Conservation (phyloP, 495 filamentous ascomycete species). For the Hapsidospora chrysogenum region DNA sequence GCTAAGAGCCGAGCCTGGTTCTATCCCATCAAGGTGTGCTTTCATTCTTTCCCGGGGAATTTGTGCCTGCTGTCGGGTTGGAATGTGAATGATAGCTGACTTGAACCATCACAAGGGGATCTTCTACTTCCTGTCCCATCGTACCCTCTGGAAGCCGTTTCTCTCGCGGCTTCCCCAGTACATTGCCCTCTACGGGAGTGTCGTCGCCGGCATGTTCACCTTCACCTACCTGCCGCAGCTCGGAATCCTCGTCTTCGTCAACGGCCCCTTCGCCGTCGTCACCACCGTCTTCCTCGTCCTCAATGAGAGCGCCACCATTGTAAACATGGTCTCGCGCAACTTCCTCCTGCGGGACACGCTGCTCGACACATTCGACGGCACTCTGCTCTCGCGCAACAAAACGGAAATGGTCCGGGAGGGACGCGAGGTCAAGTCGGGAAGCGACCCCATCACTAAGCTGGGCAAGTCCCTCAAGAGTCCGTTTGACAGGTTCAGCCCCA, state of each 20-base stretch:
- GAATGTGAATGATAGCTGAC: background rate
- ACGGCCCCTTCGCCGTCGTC: slow-evolving; percentile 68
- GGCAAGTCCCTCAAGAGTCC: slow-evolving; percentile 59
- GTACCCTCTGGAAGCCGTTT: slow-evolving; percentile 50
- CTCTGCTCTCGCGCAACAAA: slow-evolving; percentile 40
- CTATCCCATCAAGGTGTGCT: slow-evolving; percentile 63
- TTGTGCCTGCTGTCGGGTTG: background rate
- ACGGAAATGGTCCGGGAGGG: slow-evolving; percentile 48
- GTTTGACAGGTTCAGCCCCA: slow-evolving; percentile 47
- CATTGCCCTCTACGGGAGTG: slow-evolving; percentile 45
- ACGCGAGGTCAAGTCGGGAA: slow-evolving; percentile 45
- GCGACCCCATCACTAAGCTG: slow-evolving; percentile 48
- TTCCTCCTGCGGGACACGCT: slow-evolving; percentile 68
- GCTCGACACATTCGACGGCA: slow-evolving; percentile 83
- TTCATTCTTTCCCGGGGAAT: background rate
- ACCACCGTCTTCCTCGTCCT: slow-evolving; percentile 64
- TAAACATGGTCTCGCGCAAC: slow-evolving; percentile 53
- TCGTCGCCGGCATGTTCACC: slow-evolving; percentile 64
- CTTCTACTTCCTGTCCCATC: slow-evolving; percentile 55
- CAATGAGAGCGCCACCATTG: slow-evolving; percentile 64
- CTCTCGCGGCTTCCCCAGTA: slow-evolving; percentile 51
- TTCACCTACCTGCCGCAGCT: slow-evolving; percentile 86
- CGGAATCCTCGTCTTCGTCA: slow-evolving; percentile 62
- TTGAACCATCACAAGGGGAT: slow-evolving; percentile 35
- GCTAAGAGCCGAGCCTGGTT: slow-evolving; percentile 61